Conservation (phyloP, 306 rosid genomes). For the Medicago truncatula region MtrunA17r5.0-ANR NC_053043.1:50938001-50938500, state of each 20-base stretch:
- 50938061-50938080: too few relatives aligned
- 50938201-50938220: neutral
- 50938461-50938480: neutral
- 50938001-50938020: too few relatives aligned
- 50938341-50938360: neutral
- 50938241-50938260: neutral
- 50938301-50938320: neutral
- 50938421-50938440: constrained; percentile 3
- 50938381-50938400: neutral
- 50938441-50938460: neutral
- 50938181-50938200: constrained; percentile 1
- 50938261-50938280: neutral
- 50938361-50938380: neutral
- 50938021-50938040: too few relatives aligned
- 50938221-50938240: neutral
- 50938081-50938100: too few relatives aligned
- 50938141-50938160: too few relatives aligned
- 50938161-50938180: neutral
- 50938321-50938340: neutral
- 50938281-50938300: neutral
- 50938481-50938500: neutral
- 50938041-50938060: too few relatives aligned
- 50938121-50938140: too few relatives aligned
- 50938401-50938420: too few relatives aligned
- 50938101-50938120: too few relatives aligned